Base-by-base conservation (phyloP, 345 rosid genomes). In the Citrus mangshanensis region DNA sequence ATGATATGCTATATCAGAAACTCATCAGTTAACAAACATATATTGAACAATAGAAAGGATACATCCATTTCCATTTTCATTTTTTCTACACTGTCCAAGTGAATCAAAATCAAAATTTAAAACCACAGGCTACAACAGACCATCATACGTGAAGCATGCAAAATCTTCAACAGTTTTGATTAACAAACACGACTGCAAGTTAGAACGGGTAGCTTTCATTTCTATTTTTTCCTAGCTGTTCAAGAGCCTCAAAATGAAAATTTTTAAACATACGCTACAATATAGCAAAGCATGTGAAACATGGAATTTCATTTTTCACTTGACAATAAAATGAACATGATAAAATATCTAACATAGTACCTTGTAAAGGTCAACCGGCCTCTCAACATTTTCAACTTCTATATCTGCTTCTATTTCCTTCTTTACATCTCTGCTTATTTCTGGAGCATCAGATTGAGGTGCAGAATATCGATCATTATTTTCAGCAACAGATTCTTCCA, bases 361-460 rank as follows among this genome's bases (percentile, higher is more conserved):
- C 98, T 96, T 94, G 83, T 94, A 96, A 9, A 96, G 95, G 89
- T 96, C 99, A 81, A 96, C 97, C 19, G 97, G 98, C 85, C 95
- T 89, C 87, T 92, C 98, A 35, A 96, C 88, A 84, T 88, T 92
- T 88, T 91, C 97, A 79, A 83, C 87, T 86, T 87, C 87, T 49
- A 89, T 90, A 79, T 84, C 85, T 22, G 78, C 87, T 79, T 89
- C 91, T 72, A 75, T 81, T 72, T 88, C 94, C 77, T 84, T 84
- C 74, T 83, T 78, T 51, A 76, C 79, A 64, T 75, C 84, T 79
- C 80, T 84, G 73, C 78, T 83, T 28, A 60, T 70, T 82, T 81
- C 88, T 76, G 80, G 83, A 69, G 74, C 65, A 61, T 68, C 84
- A 64, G 82, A 66, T 40, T 79, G 87, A 68, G 76, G 56, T 37